Evolutionary conservation across 345 rosid genomes (phyloP).

Genomic region (Sonneratia caseolaris): DNA sequence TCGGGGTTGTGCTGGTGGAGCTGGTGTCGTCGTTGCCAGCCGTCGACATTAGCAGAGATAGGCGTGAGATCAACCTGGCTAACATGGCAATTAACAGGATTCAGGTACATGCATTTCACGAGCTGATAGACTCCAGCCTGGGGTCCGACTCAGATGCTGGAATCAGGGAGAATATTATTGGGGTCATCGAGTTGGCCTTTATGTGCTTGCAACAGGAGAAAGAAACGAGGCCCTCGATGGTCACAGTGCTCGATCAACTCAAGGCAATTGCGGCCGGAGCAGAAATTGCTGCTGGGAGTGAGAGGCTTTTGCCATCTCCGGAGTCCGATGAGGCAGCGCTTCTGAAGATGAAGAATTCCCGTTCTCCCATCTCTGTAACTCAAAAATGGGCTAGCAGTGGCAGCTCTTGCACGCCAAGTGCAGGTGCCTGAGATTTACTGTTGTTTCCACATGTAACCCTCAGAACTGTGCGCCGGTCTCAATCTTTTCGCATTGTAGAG

Average conservation of each 20-base stretch:
- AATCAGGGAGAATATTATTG: slow-evolving; percentile 4
- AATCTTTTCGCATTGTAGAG: background rate
- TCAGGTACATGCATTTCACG: background rate
- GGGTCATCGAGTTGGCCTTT: slow-evolving; percentile 14
- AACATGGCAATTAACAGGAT: slow-evolving; percentile 12
- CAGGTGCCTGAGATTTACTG: background rate
- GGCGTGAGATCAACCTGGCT: slow-evolving; percentile 13
- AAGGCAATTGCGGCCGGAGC: background rate
- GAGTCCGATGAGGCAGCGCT: slow-evolving; percentile 25
- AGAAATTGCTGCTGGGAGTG: background rate
- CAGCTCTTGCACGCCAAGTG: slow-evolving; percentile 33
- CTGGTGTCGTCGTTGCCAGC: slow-evolving; percentile 12
- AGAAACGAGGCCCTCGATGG: slow-evolving; percentile 9
- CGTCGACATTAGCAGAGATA: slow-evolving; percentile 12
- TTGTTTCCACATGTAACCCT: background rate
- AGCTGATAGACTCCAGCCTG: slow-evolving; percentile 11
- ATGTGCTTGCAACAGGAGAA: slow-evolving; percentile 16
- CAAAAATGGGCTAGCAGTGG: slow-evolving; percentile 36
- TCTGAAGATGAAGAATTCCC: slow-evolving; percentile 19
- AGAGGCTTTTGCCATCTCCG: slow-evolving; percentile 14
- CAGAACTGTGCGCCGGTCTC: background rate
- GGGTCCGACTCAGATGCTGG: slow-evolving; percentile 10
- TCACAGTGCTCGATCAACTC: background rate
- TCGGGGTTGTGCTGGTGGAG: slow-evolving; percentile 18
- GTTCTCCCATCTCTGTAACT: slow-evolving; percentile 54